These are phyloP conservation scores for Solanum appendiculatum DNA, from an alignment of 257 asterid genomes.

Conservation along the genomic window DNA sequence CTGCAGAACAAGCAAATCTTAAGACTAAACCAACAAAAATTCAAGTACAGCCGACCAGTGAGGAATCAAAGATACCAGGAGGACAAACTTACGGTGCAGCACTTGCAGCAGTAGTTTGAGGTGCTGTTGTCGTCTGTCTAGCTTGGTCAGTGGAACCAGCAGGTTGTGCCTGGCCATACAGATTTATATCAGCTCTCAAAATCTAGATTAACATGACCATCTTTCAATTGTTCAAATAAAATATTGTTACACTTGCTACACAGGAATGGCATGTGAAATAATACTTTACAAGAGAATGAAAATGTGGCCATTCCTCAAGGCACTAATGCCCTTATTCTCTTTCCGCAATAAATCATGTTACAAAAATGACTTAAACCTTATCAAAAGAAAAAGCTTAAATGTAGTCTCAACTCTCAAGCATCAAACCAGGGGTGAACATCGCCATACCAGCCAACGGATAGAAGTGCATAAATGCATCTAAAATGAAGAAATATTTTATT, in stretches of 20 bases:
- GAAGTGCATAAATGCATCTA: background rate
- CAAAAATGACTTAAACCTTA: background rate
- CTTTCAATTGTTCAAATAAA: background rate
- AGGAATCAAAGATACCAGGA: slow-evolving; percentile 4
- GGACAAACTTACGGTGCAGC: slow-evolving; percentile 43
- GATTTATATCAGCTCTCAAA: background rate
- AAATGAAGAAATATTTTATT: background rate
- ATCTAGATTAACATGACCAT: background rate
- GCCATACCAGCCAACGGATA: background rate
- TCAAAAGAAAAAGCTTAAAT: background rate
- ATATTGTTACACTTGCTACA: background rate
- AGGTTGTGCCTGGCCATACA: slow-evolving; percentile 36
- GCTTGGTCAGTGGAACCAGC: slow-evolving; percentile 42
- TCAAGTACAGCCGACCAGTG: background rate
- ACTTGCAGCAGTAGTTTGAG: slow-evolving; percentile 43
- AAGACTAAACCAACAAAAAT: background rate
- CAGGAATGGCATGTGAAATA: background rate
- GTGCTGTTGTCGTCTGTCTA: slow-evolving; percentile 46
- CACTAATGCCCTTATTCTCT: background rate
- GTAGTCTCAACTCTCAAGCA: background rate
- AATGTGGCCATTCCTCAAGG: background rate
- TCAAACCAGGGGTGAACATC: background rate
- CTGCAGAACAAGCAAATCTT: slow-evolving; percentile 25
- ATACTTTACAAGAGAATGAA: background rate
- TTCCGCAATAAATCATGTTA: background rate